A percentile compares a stretch with the other conserved stretches of the same genome.
Evolutionary conservation across 352 stramenopile species (phyloP).

Genomic region (Globisporangium rhizosaccharum): DNA sequence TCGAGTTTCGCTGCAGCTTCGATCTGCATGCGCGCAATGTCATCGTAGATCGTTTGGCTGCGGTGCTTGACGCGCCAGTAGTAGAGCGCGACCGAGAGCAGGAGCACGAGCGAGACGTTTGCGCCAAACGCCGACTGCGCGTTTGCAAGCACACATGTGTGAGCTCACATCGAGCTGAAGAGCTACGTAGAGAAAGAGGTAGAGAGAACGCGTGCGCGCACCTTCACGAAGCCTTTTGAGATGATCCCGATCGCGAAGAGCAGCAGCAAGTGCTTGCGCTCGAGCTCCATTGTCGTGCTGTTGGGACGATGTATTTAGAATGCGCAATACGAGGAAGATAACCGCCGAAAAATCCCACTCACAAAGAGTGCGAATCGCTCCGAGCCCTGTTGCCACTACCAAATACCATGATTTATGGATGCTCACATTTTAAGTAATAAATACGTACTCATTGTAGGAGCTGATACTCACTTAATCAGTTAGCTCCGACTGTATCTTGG

Average conservation of each 20-base stretch:
- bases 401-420: too few relatives aligned
- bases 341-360: too few relatives aligned
- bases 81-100: slow-evolving; percentile 56
- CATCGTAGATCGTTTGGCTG: slow-evolving; percentile 60
- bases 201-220: slow-evolving; percentile 2
- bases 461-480: too few relatives aligned
- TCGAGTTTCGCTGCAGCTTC: slow-evolving; percentile 64
- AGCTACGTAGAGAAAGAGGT: neutral
- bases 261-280: slow-evolving; percentile 65
- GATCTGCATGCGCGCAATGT: slow-evolving; percentile 54
- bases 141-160: neutral
- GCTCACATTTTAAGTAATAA: too few relatives aligned
- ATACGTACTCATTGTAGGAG: too few relatives aligned
- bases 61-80: slow-evolving; percentile 57
- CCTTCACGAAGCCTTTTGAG: slow-evolving; percentile 62
- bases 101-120: slow-evolving; percentile 58
- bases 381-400: too few relatives aligned
- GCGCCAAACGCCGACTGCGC: slow-evolving; percentile 48
- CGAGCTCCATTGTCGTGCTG: slow-evolving; percentile 29
- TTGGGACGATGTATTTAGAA: too few relatives aligned
- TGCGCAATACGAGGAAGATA: too few relatives aligned
- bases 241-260: slow-evolving; percentile 64
- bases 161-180: neutral
- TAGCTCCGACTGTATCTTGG: too few relatives aligned
- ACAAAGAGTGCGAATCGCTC: too few relatives aligned